Evolutionary conservation across 148 eudicot species (phyloP).

Genomic region (Chenopodium formosanum): DNA sequence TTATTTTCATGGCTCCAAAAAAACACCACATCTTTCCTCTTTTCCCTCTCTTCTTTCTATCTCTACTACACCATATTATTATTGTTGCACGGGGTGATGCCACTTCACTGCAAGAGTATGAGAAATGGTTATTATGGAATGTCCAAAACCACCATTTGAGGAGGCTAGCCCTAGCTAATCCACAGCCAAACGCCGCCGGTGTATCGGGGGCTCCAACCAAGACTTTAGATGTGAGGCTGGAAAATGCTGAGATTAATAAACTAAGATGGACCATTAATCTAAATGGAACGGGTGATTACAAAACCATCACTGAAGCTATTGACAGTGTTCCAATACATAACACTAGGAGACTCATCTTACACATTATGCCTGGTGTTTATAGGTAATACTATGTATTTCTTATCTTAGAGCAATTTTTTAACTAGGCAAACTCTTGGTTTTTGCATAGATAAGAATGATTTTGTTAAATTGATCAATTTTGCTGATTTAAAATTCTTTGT

Average conservation of each 20-base stretch:
- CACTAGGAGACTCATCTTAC: constrained; percentile 36
- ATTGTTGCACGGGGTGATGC: background rate
- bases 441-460: too few relatives aligned
- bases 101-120: constrained; percentile 23
- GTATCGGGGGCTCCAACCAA: background rate
- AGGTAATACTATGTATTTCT: constrained; percentile 2
- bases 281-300: constrained; percentile 47
- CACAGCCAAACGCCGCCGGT: background rate
- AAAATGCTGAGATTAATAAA: constrained; percentile 43
- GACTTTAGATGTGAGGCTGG: constrained; percentile 34
- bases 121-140: constrained; percentile 50
- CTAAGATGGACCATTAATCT: constrained; percentile 34
- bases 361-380: constrained; percentile 49
- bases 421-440: too few relatives aligned
- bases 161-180: background rate
- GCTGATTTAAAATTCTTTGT: too few relatives aligned
- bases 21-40: constrained; percentile 4
- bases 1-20: constrained; percentile 25
- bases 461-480: too few relatives aligned
- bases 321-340: constrained; percentile 36
- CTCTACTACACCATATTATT: constrained; percentile 12
- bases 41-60: constrained; percentile 20
- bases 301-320: constrained; percentile 44
- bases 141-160: constrained; percentile 29
- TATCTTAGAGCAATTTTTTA: too few relatives aligned